phyloP scores from a whole-genome alignment of 257 asterid genomes.

The Solanum pinnatisectum region DNA sequence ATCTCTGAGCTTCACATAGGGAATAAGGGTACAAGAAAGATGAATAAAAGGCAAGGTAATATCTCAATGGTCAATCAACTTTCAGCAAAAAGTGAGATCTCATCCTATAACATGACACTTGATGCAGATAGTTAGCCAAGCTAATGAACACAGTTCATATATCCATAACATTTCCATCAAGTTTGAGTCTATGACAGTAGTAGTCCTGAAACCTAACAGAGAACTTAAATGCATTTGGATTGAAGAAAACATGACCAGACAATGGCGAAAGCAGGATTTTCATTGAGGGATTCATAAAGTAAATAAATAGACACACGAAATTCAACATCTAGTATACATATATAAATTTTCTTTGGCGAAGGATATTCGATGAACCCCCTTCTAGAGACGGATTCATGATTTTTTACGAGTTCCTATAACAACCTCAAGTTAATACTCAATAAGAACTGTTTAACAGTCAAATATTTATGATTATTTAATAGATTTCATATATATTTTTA shows the following conservation, averaged over 20 bases:
- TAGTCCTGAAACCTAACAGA: not conserved
- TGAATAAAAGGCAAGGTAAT: constrained; percentile 4
- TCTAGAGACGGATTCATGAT: not conserved
- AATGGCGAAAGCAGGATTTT: not conserved
- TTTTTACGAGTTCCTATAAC: not conserved
- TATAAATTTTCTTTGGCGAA: not conserved
- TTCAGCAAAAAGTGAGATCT: not conserved
- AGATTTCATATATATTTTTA: not conserved
- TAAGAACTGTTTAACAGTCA: not conserved
- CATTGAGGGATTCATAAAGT: not conserved
- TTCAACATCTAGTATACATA: not conserved
- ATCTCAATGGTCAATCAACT: not conserved
- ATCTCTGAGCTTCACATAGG: constrained; percentile 94
- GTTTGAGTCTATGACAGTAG: not conserved
- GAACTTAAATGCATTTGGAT: not conserved
- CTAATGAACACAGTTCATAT: not conserved
- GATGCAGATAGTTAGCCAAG: not conserved
- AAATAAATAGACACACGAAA: not conserved
- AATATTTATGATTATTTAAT: not conserved
- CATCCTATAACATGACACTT: not conserved
- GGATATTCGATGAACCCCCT: not conserved
- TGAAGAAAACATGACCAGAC: not conserved
- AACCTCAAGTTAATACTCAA: not conserved
- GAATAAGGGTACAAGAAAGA: constrained; percentile 14
- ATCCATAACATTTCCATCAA: not conserved